Evolutionary conservation across 2,329 filamentous ascomycete species (phyloP), one percentile per base, ranked within the genome.

Genomic region (Mariannaea elegans): DNA sequence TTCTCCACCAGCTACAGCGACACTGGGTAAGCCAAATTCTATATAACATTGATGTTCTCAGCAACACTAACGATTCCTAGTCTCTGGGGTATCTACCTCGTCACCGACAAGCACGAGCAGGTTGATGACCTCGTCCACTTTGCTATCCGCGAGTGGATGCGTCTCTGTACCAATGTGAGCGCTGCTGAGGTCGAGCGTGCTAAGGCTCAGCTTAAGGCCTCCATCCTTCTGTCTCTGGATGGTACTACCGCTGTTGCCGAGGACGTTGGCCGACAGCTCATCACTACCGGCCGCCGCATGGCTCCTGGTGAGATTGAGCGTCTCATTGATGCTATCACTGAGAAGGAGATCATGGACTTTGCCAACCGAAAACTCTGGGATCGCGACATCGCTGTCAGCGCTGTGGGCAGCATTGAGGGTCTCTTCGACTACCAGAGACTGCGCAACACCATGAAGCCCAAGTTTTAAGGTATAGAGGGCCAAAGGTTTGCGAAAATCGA

Each of bases 1-100:
- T 99, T 99, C 84, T 97, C 94, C 68, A 99, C 95, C 70, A 97
- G 93, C 86, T 99, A 99, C 84, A 98, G 94, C 76, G 95, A 99
- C 80, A 99, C 95, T 78, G 95, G 94, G 93, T 97, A 87, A 80
- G 89, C 78, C 50, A 23, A 16, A 23, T 24, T 6, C 18, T 14
- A 44, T n/a, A 24, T 14, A 27, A n/a, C 13, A 24, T 13, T 27
- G 5, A 14, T 36, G 13, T 8, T 14, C 12, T 27, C 12, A 10
- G 4, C 58, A 36, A 64, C 58, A 50, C 72, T 75, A 68, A 77
- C 58, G 50, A 4, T 21, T 4, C 36, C 5, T 73, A 97, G 95
- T 86, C 92, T 99, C 71, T 99, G 95, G 95, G 95, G 95, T 83
- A 98, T 98, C 85, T 99, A 99, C 87, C 87, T 99, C 64, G 92